phyloP scores from a whole-genome alignment of 2,329 filamentous ascomycete genomes.

The Grosmannia huntii region DNA sequence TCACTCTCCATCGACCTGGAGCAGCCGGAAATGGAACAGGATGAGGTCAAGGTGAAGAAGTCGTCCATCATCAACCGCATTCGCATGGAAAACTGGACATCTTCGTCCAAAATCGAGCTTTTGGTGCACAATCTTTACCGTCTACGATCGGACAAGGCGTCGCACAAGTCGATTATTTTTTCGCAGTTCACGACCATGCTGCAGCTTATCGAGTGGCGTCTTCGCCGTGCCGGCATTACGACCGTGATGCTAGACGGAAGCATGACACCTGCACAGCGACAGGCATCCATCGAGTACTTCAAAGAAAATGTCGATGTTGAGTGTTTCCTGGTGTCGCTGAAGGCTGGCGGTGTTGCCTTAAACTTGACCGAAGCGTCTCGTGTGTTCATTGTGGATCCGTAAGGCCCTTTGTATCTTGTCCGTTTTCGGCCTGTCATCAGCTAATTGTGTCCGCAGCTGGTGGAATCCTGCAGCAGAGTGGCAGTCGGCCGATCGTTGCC shows the following conservation, averaged over 20 bases:
- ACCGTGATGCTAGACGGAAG: conserved; percentile 97
- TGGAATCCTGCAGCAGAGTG: conserved; percentile 99
- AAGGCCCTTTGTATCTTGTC: conserved; percentile 30
- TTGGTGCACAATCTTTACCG: conserved; percentile 89
- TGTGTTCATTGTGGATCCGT: conserved; percentile 94
- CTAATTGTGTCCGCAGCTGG: conserved; percentile 49
- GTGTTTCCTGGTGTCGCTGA: conserved; percentile 90
- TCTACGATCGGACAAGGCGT: conserved; percentile 81
- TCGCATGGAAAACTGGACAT: conserved; percentile 98
- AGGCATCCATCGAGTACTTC: conserved; percentile 89
- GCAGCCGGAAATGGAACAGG: conserved; percentile 89
- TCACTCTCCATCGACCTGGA: conserved; percentile 81
- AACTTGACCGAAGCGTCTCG: conserved; percentile 90
- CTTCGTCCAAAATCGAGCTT: conserved; percentile 94
- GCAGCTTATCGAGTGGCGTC: conserved; percentile 91
- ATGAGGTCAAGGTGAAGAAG: conserved; percentile 78
- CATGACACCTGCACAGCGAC: conserved; percentile 89
- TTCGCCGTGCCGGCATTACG: conserved; percentile 91
- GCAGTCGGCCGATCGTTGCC: conserved; percentile 89
- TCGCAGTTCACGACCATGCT: conserved; percentile 97
- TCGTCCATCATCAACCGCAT: conserved; percentile 97
- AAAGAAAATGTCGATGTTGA: conserved; percentile 93
- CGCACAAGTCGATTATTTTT: conserved; percentile 94
- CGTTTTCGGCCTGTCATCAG: neutral
- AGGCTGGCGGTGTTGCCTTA: conserved; percentile 88